Percentiles rank a stretch among this genome's conserved stretches.
Conservation (phyloP, 352 stramenopile genomes). For the Phytophthora brassicae region DNA sequence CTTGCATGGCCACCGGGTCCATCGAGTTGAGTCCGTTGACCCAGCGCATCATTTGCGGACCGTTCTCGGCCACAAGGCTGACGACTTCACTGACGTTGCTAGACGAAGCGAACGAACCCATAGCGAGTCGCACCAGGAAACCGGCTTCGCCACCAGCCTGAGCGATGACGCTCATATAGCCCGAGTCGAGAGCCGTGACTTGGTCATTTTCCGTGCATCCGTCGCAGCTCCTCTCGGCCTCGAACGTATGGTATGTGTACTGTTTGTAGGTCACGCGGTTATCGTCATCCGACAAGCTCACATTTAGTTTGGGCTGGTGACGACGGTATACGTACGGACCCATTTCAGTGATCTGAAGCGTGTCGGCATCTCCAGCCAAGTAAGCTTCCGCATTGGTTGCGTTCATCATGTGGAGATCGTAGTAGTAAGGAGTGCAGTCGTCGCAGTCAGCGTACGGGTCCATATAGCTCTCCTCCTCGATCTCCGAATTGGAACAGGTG, state of each 20-base stretch:
- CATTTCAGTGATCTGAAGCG: conserved; percentile 60
- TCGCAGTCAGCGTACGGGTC: conserved; percentile 63
- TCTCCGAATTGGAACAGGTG: conserved; percentile 40
- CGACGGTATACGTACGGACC: conserved; percentile 70
- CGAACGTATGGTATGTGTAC: conserved; percentile 72
- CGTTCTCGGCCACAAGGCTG: conserved; percentile 41
- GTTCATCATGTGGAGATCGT: conserved; percentile 47
- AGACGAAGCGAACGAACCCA: conserved; percentile 49
- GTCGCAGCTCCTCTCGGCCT: conserved; percentile 45
- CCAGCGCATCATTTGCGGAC: conserved; percentile 67
- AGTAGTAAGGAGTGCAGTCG: conserved; percentile 67
- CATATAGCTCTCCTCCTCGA: conserved; percentile 38
- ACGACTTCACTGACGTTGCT: conserved; percentile 31
- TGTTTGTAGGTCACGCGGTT: conserved; percentile 59
- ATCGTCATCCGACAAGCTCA: conserved; percentile 48
- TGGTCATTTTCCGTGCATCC: conserved; percentile 54
- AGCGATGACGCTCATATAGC: conserved; percentile 74
- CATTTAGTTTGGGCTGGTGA: conserved; percentile 54
- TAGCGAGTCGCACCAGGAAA: conserved; percentile 51
- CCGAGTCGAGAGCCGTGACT: conserved; percentile 50
- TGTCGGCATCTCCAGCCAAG: conserved; percentile 42
- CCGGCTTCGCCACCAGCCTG: conserved; percentile 56
- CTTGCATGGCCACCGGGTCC: conserved; percentile 42
- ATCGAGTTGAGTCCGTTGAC: conserved; percentile 67
- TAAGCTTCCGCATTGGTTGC: conserved; percentile 47